Evolutionary conservation across 1,284 basidiomycete species (phyloP).

Genomic region (Coniferiporia weirii): DNA sequence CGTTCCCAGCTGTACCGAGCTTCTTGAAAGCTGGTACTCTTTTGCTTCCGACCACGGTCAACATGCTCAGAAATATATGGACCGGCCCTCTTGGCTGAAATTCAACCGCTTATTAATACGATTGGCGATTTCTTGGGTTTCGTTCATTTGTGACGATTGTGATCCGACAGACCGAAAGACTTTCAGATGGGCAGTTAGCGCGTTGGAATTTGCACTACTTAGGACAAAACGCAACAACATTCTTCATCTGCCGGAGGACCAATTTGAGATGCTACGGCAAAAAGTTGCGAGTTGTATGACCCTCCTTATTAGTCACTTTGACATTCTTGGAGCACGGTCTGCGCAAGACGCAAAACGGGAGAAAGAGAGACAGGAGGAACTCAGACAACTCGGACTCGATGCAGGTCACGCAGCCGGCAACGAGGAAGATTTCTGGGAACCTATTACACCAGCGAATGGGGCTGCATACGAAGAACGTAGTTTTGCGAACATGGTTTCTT

Average conservation of each 20-base stretch:
- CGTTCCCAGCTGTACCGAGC: slow-evolving; percentile 71
- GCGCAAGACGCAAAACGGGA: slow-evolving; percentile 75
- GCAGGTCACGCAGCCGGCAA: slow-evolving; percentile 42
- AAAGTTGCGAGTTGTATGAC: slow-evolving; percentile 98
- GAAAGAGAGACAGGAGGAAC: slow-evolving; percentile 77
- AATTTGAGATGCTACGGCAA: slow-evolving; percentile 85
- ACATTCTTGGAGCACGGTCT: slow-evolving; percentile 86
- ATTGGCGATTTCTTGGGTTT: slow-evolving; percentile 94
- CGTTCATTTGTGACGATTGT: slow-evolving; percentile 98
- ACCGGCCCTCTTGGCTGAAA: slow-evolving; percentile 60
- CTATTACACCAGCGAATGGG: slow-evolving; percentile 30
- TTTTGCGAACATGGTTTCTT: slow-evolving; percentile 32
- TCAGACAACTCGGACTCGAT: slow-evolving; percentile 56
- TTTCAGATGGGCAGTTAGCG: slow-evolving; percentile 97
- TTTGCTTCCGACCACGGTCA: slow-evolving; percentile 96
- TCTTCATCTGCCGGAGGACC: slow-evolving; percentile 80
- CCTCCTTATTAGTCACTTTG: slow-evolving; percentile 94
- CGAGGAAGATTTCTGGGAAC: slow-evolving; percentile 40
- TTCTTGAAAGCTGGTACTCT: slow-evolving; percentile 93
- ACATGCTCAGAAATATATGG: slow-evolving; percentile 85
- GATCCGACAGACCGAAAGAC: slow-evolving; percentile 94
- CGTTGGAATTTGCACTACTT: slow-evolving; percentile 89
- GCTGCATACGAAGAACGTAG: slow-evolving; percentile 33
- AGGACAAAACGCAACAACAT: slow-evolving; percentile 91
- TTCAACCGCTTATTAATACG: slow-evolving; percentile 83